Evolutionary conservation across 2,329 filamentous ascomycete species (phyloP).

Genomic region (Claviceps arundinis): DNA sequence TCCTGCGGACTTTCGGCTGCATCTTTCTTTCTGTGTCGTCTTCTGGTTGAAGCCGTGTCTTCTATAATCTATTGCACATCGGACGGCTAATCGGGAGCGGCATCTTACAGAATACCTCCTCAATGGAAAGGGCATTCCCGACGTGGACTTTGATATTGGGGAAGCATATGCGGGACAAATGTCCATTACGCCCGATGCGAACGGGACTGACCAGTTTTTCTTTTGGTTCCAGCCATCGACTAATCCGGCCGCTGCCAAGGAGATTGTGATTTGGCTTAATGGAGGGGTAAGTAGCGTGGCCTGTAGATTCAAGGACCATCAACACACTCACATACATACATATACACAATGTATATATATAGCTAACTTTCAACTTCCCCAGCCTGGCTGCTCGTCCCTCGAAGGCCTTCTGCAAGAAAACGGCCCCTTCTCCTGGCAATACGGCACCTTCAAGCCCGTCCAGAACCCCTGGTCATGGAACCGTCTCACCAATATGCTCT

Average conservation of each 20-base stretch:
- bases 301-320: background rate
- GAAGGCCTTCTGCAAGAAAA: slow-evolving; percentile 65
- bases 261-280: slow-evolving; percentile 51
- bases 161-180: slow-evolving; percentile 45
- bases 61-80: too few species aligned
- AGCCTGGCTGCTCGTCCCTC: slow-evolving; percentile 44
- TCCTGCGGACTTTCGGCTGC: background rate
- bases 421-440: slow-evolving; percentile 58
- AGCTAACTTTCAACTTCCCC: background rate
- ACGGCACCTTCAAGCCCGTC: slow-evolving; percentile 53
- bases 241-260: slow-evolving; percentile 32
- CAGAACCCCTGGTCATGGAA: slow-evolving; percentile 58
- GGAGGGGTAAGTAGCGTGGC: slow-evolving; percentile 27
- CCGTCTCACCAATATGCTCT: slow-evolving; percentile 39
- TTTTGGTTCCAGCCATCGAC: slow-evolving; percentile 42
- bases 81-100: too few species aligned
- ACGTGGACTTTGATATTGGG: slow-evolving; percentile 50
- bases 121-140: slow-evolving; percentile 47
- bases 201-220: slow-evolving; percentile 26
- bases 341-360: background rate
- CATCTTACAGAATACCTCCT: slow-evolving; percentile 36
- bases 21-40: too few species aligned
- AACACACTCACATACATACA: background rate
- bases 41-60: too few species aligned
- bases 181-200: slow-evolving; percentile 32